A percentile compares a stretch with the other conserved stretches of the same genome.
These are phyloP conservation scores for Neopestalotiopsis clavispora DNA, from an alignment of 2,329 filamentous ascomycete genomes.

Conservation along the genomic window DNA sequence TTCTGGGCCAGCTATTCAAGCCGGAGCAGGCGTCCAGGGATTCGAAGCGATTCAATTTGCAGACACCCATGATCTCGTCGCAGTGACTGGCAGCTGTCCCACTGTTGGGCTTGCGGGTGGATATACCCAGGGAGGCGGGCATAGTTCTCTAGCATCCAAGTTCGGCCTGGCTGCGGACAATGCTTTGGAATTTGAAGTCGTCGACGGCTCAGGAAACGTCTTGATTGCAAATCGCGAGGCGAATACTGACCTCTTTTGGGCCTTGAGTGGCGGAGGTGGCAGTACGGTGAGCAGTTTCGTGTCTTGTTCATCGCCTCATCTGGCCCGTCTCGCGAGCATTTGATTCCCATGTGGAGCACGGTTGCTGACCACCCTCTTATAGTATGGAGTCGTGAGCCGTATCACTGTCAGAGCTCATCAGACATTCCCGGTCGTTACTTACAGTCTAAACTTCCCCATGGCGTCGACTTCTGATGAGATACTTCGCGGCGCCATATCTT, in stretches of 20 bases:
- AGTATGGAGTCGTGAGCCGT: constrained; percentile 56
- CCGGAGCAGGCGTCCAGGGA: constrained; percentile 29
- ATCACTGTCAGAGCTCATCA: constrained; percentile 51
- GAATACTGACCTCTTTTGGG: constrained; percentile 59
- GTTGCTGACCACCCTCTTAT: no score
- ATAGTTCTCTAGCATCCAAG: constrained; percentile 39
- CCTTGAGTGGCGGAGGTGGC: constrained; percentile 50
- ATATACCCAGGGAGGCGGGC: constrained; percentile 52
- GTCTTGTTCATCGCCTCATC: no score
- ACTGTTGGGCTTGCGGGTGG: constrained; percentile 51
- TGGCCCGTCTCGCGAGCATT: no score
- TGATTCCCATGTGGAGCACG: no score
- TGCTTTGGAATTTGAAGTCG: constrained; percentile 30
- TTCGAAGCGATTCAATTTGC: constrained; percentile 26
- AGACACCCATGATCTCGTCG: constrained; percentile 30
- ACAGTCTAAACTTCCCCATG: not conserved
- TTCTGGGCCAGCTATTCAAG: constrained; percentile 30
- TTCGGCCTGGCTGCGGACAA: constrained; percentile 54
- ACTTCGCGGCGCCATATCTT: not conserved
- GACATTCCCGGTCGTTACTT: not conserved
- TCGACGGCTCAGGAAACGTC: constrained; percentile 20
- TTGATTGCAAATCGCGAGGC: constrained; percentile 44
- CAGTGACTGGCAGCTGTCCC: constrained; percentile 43
- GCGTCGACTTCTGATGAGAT: not conserved
- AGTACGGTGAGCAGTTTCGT: constrained; percentile 41